These are phyloP conservation scores for Neonothopanus nambi DNA, from an alignment of 1,284 basidiomycete species.

Conservation along the genomic window DNA sequence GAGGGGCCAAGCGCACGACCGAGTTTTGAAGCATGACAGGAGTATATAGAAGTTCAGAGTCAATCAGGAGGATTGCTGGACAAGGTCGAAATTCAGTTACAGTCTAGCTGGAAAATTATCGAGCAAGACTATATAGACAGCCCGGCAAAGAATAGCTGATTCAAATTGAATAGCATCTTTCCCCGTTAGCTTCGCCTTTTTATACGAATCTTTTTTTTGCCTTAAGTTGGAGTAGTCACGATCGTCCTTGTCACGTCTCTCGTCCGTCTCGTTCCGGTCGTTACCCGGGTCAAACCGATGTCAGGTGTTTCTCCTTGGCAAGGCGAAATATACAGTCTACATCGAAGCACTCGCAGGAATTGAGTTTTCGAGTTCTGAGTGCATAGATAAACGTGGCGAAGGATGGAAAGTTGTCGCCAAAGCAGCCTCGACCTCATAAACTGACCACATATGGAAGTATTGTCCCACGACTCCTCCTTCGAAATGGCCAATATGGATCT, in stretches of 20 bases:
- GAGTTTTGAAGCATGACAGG: conserved; percentile 5
- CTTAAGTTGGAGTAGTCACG: no score
- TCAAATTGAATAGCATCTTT: no score
- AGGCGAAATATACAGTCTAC: no score
- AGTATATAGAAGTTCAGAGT: neutral
- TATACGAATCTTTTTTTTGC: conserved; percentile 1
- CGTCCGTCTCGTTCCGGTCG: conserved; percentile 6
- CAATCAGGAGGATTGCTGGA: neutral
- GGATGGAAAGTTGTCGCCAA: no score
- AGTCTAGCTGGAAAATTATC: neutral
- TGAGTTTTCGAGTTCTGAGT: no score
- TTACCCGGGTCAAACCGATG: conserved; percentile 9
- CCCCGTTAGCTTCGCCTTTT: neutral
- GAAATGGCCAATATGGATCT: no score
- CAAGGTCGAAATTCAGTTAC: neutral
- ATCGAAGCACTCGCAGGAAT: no score
- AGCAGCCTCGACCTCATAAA: no score
- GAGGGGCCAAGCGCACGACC: neutral
- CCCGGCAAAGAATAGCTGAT: neutral
- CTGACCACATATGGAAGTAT: no score
- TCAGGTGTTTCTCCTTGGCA: neutral
- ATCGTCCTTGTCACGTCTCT: neutral
- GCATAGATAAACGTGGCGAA: no score
- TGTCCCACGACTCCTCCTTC: no score
- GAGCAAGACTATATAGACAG: neutral